Conservation (phyloP, 108 stramenopile species). For the Epipyxis sp. region DNA sequence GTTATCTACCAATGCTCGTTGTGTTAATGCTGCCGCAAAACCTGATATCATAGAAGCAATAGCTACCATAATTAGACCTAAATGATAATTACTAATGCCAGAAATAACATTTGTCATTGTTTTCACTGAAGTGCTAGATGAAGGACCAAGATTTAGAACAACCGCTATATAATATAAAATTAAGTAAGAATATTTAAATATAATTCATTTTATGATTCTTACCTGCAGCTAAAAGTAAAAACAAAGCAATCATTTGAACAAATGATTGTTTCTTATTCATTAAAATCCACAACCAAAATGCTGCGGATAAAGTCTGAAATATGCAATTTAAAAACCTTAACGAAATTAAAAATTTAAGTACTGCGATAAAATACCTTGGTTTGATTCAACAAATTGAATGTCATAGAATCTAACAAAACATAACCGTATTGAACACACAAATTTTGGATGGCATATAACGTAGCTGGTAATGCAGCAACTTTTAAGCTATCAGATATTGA, state of each 20-base stretch:
- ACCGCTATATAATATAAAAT: constrained; percentile 17
- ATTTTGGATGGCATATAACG: constrained; percentile 85
- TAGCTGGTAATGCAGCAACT: constrained; percentile 72
- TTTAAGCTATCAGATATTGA: constrained; percentile 49
- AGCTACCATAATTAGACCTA: constrained; percentile 48
- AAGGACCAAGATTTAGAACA: constrained; percentile 18
- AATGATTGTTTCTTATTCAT: constrained; percentile 74
- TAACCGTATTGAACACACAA: constrained; percentile 76
- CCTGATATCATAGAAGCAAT: constrained; percentile 79
- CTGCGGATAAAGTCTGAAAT: constrained; percentile 72
- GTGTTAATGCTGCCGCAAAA: constrained; percentile 78
- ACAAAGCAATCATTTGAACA: constrained; percentile 73
- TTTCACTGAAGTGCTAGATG: too few species aligned
- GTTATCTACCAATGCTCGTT: constrained; percentile 75
- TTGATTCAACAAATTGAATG: constrained; percentile 91
- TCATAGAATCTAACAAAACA: constrained; percentile 80
- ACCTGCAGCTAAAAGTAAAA: constrained; percentile 68
- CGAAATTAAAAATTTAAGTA: neutral
- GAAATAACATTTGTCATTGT: too few species aligned
- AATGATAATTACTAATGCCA: neutral
- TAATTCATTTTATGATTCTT: neutral
- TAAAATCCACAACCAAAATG: constrained; percentile 80
- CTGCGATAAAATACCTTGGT: constrained; percentile 60
- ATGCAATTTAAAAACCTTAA: neutral
- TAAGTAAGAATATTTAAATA: neutral